Conservation (phyloP, 805 yeast genomes). For the Myxozyma kluyveri region DNA sequence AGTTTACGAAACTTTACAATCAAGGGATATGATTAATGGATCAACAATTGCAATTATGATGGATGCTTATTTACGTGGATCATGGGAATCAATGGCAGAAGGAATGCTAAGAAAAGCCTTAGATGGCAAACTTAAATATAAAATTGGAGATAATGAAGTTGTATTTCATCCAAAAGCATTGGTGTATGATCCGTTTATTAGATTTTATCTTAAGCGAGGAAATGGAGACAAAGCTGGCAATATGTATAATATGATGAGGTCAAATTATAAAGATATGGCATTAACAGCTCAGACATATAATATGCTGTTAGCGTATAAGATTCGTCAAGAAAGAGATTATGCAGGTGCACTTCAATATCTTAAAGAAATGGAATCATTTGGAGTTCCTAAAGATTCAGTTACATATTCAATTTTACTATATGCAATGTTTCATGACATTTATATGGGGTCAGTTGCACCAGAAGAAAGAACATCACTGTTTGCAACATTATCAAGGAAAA, state of each 20-base stretch:
- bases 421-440: slow-evolving; percentile 13
- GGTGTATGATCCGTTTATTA: slow-evolving; percentile 7
- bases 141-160: background rate
- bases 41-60: no score
- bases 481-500: background rate
- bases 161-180: background rate
- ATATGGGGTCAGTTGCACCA: slow-evolving; percentile 2
- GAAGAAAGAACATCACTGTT: background rate
- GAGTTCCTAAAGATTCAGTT: slow-evolving; percentile 9
- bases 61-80: slow-evolving; percentile 16
- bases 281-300: slow-evolving; percentile 7
- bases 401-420: slow-evolving; percentile 19
- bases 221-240: background rate
- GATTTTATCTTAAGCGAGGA: background rate
- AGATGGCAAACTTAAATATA: slow-evolving; percentile 2
- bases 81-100: no score
- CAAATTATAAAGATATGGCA: background rate
- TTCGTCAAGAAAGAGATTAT: slow-evolving; percentile 5
- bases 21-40: no score
- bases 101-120: no score
- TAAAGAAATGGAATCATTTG: slow-evolving; percentile 5
- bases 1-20: slow-evolving; percentile 6
- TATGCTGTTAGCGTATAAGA: slow-evolving; percentile 10
- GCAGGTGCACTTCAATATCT: slow-evolving; percentile 4
- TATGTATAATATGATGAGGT: background rate